A percentile compares a stretch with the other conserved stretches of the same genome.
phyloP scores from a whole-genome alignment of 1,284 basidiomycete species.

The Trichosporon sp. region DNA sequence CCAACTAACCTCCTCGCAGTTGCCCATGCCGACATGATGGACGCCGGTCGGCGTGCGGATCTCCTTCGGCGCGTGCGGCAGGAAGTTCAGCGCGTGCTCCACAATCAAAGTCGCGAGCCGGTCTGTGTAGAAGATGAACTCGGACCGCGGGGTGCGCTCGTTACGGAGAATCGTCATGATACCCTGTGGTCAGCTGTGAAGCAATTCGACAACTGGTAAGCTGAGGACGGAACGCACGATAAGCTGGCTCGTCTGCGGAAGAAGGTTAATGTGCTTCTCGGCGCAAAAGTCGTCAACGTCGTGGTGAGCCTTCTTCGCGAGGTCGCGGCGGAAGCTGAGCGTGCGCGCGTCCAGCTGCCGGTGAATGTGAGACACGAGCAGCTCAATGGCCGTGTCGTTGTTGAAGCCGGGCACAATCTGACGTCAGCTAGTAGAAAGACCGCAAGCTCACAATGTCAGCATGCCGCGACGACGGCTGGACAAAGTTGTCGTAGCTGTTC shows the following conservation, averaged over 20 bases:
- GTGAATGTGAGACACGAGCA: constrained; percentile 86
- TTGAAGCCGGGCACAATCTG: constrained; percentile 87
- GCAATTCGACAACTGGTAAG: neutral
- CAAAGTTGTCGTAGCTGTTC: constrained; percentile 89
- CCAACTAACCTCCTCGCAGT: constrained; percentile 44
- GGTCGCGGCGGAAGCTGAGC: constrained; percentile 65
- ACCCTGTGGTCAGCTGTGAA: constrained; percentile 55
- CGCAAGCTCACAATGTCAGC: constrained; percentile 71
- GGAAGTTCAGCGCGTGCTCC: constrained; percentile 74
- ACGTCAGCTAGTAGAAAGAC: neutral
- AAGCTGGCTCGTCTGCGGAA: constrained; percentile 77
- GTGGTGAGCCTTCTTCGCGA: constrained; percentile 46
- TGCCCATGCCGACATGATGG: constrained; percentile 59
- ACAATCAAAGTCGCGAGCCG: constrained; percentile 77
- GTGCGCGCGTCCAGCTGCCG: constrained; percentile 75
- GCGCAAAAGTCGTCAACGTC: constrained; percentile 15
- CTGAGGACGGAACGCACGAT: constrained; percentile 53
- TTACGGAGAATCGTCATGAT: constrained; percentile 83
- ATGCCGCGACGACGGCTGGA: constrained; percentile 77
- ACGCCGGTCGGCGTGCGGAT: constrained; percentile 67
- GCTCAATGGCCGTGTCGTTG: constrained; percentile 77
- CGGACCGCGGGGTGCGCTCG: constrained; percentile 63
- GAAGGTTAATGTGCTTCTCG: constrained; percentile 52
- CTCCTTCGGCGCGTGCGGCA: constrained; percentile 64
- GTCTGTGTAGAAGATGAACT: constrained; percentile 65